Evolutionary conservation across 306 rosid species (phyloP).

Genomic region (Luffa aegyptiaca): DNA sequence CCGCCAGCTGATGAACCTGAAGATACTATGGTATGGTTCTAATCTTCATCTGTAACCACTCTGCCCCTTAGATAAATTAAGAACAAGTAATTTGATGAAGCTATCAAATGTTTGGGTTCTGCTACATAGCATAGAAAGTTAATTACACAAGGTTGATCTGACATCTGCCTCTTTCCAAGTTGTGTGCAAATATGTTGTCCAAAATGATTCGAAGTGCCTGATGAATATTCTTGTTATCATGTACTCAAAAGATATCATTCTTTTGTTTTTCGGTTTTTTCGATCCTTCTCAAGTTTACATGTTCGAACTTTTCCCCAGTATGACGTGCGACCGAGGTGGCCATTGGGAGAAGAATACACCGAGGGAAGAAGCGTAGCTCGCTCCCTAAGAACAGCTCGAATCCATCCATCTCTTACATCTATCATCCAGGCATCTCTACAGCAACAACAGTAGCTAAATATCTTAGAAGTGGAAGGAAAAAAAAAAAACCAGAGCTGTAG

Average conservation of each 20-base stretch:
- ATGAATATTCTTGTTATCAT: neutral
- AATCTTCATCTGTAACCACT: neutral
- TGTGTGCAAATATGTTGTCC: neutral
- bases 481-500: neutral
- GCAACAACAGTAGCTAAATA: constrained; percentile 19
- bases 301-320: constrained; percentile 27
- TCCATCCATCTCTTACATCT: constrained; percentile 91
- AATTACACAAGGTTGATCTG: neutral
- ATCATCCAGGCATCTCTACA: constrained; percentile 61
- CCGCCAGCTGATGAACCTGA: constrained; percentile 87
- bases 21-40: constrained; percentile 52
- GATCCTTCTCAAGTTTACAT: neutral
- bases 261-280: neutral
- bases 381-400: constrained; percentile 61
- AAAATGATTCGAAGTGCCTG: neutral
- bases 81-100: neutral
- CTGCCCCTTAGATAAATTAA: neutral
- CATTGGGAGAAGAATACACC: constrained; percentile 74
- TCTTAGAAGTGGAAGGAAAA: too few species aligned
- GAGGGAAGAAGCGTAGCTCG: constrained; percentile 84
- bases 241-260: neutral
- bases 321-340: constrained; percentile 95
- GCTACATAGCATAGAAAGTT: neutral
- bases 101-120: neutral
- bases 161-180: neutral